Base-by-base conservation (phyloP, 345 rosid species). In the Syzygium oleosum region DNA sequence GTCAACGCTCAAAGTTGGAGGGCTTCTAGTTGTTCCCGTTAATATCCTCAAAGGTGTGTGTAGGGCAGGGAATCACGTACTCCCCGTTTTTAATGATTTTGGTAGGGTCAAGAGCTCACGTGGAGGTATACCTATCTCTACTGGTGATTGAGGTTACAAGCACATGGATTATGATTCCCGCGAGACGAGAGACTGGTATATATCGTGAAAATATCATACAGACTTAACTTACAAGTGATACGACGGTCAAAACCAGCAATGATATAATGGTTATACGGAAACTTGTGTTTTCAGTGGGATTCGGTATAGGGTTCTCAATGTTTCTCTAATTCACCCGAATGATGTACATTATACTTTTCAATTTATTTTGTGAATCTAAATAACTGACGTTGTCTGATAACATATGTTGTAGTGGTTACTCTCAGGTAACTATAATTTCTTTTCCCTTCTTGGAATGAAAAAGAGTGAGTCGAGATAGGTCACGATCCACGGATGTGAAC, bases 181-280 rank as follows among this genome's bases (percentile, higher is more conserved):
- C 6, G 6, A 11, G 14, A 58, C n/a, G 27, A 58, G n/a, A 58
- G 63, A 23, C n/a, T 12, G 9, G 61, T 10, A 25, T 4, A 10
- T 25, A 58, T 27, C 3, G 29, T 25, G 63, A 58, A 58, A 58
- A 23, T 22, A 17, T 19, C 8, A 4, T 54, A 3, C 1, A 54
- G 2, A 3, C 5, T 59, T 12, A 59, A 27, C 27, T 59, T 27
- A 27, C 0, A 25, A 23, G 65, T 59, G 31, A 12, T 3, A 4
- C 0, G 1, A 59, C 0, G 2, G 15, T 59, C 65, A 27, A 25
- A 25, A 59, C 15, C 0, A 59, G 0, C 27, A 29, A 59, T 12
- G 29, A 58, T 6, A 58, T 11, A 12, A 25, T 25, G 29, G 25
- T 25, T 12, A 6, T 58, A n/a, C 25, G 29, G 65, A 25, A 58